A percentile compares a stretch with the other conserved stretches of the same genome.
Conservation (phyloP, 768 basidiomycete species). For the Suillus lakei region DNA sequence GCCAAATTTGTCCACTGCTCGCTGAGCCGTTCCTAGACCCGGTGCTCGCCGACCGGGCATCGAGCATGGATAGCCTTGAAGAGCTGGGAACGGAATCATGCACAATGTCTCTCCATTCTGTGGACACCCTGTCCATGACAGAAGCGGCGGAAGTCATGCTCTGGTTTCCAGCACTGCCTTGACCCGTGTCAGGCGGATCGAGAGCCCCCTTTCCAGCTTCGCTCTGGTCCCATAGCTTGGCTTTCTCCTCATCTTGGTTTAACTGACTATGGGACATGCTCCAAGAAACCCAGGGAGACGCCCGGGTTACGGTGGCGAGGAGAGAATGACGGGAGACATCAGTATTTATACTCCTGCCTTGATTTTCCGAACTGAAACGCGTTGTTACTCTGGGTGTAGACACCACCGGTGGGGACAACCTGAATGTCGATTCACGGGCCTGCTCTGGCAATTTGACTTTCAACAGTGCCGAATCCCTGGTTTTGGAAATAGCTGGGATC, state of each 20-base stretch:
- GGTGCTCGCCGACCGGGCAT: conserved; percentile 14
- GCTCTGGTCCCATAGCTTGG: conserved; percentile 36
- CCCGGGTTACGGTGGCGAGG: conserved; percentile 28
- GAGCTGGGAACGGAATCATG: conserved; percentile 13
- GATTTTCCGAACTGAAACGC: conserved; percentile 11
- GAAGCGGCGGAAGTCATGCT: not conserved
- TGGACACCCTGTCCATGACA: conserved; percentile 14
- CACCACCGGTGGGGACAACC: conserved; percentile 23
- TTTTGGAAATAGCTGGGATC: conserved; percentile 15
- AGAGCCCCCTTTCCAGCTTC: conserved; percentile 35
- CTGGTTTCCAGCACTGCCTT: not conserved
- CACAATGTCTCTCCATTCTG: conserved; percentile 11
- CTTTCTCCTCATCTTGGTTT: conserved; percentile 30
- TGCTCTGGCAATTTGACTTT: conserved; percentile 29
- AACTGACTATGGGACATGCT: conserved; percentile 31
- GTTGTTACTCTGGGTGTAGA: conserved; percentile 33
- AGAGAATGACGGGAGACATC: conserved; percentile 21
- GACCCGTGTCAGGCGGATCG: conserved; percentile 12
- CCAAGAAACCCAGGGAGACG: conserved; percentile 46
- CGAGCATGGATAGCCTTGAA: conserved; percentile 10
- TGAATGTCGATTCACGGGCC: conserved; percentile 29
- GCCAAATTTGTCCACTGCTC: conserved; percentile 10
- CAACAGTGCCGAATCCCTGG: conserved; percentile 2
- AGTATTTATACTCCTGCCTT: conserved; percentile 14
- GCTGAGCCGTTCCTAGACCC: conserved; percentile 14